Conservation (phyloP, 179 eudicot genomes). For the Drosera spatulata region DNA sequence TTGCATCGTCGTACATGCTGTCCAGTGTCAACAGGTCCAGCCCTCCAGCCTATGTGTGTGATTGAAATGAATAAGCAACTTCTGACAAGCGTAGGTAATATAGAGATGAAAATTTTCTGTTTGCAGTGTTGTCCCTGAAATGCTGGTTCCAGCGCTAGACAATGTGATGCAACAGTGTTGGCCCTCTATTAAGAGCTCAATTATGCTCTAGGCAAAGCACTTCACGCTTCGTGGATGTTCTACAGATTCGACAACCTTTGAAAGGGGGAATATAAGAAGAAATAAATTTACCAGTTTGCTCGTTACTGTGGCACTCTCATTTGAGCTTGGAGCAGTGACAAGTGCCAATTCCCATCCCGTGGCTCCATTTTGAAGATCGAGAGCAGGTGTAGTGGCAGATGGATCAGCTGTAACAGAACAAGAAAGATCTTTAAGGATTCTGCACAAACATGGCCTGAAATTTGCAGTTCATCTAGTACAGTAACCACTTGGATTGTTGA, state of each 20-base stretch:
- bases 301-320: conserved; percentile 43
- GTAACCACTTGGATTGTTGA: too few relatives aligned
- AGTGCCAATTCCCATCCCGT: conserved; percentile 98
- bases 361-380: conserved; percentile 50
- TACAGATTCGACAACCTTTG: background rate
- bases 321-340: conserved; percentile 85
- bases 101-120: background rate
- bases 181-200: too few relatives aligned
- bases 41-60: conserved; percentile 59
- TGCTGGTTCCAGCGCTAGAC: too few relatives aligned
- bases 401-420: conserved; percentile 29
- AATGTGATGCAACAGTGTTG: too few relatives aligned
- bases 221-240: too few relatives aligned
- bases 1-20: conserved; percentile 90
- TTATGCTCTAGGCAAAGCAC: too few relatives aligned
- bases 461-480: too few relatives aligned
- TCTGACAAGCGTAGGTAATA: background rate
- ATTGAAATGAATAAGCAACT: too few relatives aligned
- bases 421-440: background rate
- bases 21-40: conserved; percentile 78
- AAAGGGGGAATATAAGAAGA: background rate
- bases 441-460: too few relatives aligned
- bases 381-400: conserved; percentile 26
- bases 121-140: too few relatives aligned
- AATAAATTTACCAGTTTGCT: conserved; percentile 55